Evolutionary conservation across 371 early-diverging fungal genomes (phyloP), one percentile per base, ranked within the genome.

Genomic region (Lichtheimia ornata): DNA sequence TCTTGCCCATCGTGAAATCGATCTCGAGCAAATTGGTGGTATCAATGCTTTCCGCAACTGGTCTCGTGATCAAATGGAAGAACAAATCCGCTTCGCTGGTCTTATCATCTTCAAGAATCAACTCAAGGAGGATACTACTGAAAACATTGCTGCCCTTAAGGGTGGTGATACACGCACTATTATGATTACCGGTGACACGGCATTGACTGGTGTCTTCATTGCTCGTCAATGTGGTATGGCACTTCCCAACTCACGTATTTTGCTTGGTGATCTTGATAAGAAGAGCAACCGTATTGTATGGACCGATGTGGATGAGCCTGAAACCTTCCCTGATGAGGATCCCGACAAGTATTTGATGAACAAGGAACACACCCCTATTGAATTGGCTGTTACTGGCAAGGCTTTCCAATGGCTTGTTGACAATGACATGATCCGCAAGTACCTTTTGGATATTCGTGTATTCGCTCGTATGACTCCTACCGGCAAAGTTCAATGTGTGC

Each of bases 111-210:
- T 97, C 73, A 84, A 88, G 52, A 96, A 96, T 72, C 71, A 85
- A 64, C 74, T 95, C 17, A 96, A 95, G 68, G 70, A 67, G 12
- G 93, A 91, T 60, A 89, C 95, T 0, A 64, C 66, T 1, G 70
- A 67, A 5, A 91, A 91, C 1, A 84, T 97, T 35, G 61, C 67
- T 3, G 84, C 84, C 56, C 84, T 97, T 27, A 86, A 87, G 44
- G 67, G 73, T 5, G 95, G 93, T 1, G 91, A 91, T 35, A 84
- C 95, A 18, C 77, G 85, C 4, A 83, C 85, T 5, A 84, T 88
- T 14, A 97, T 98, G 94, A 89, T 95, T 30, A 97, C 98, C 0
- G 98, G 98, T 4, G 98, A 98, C 67, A 90, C 92, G 53, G 83
- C 83, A 45, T 59, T 89, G 49, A 96, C 97, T 4, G 94, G 94